Evolutionary conservation across 2,329 filamentous ascomycete genomes (phyloP), one percentile per base, ranked within the genome.

Genomic region (Paracoccidioides brasiliensis): DNA sequence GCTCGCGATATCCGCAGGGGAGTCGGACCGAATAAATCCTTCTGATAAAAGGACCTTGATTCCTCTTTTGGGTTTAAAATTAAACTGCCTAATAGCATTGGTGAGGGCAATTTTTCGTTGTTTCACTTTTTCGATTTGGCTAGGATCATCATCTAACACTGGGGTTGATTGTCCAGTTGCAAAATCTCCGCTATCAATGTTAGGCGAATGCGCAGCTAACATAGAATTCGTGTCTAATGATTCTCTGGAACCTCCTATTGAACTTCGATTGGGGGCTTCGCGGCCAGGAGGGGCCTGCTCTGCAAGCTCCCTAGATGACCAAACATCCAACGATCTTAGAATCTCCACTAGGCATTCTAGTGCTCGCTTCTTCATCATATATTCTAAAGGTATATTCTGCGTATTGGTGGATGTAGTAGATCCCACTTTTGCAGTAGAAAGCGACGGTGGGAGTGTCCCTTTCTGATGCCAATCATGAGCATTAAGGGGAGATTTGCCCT

Each of bases 1-100:
- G 15, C 72, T 77, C 14, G 90, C 93, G 64, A 98, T 88, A 61
- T 95, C 89, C 56, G 85, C 77, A 0, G 93, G 85, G 5, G 77
- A 80, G 54, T 90, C 81, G 55, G 86, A 91, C 1, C 80, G 73
- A 57, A 98, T 95, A 68, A 98, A 96, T 0, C 89, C 88, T 60
- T 94, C 87, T 32, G 86, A 80, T 10, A 97, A 67, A 15, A 98
- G 73, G 14, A 86, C 73, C 67, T 95, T 95, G 66, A 98, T 81
- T 5, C 93, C 94, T 57, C 86, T 83, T 71, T 98, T 98, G 0
- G 94, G 90, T 69, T 98, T 98, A 76, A 91, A 96, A 69, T 98
- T 98, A 78, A 98, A 98, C 59, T 89, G 86, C 52, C 85, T 83
- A 55, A 96, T 86, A 1, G 87, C 91, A 63, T 95, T 93, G 53